phyloP scores from a whole-genome alignment of 2,329 filamentous ascomycete genomes.

The Ilyonectria robusta region DNA sequence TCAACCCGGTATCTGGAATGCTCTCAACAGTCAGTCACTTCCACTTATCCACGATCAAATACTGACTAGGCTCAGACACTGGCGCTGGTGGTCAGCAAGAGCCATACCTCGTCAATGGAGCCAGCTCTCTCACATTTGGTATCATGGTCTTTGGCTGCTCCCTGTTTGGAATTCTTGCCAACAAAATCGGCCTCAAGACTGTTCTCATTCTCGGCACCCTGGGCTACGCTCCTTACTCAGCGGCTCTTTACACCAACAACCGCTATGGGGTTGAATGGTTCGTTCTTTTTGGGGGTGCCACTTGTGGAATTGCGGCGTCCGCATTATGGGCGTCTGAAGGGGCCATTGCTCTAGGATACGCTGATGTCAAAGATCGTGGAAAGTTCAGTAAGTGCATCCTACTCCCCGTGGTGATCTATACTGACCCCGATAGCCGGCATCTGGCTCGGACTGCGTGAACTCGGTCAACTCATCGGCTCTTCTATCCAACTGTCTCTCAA shows the following conservation, averaged over 20 bases:
- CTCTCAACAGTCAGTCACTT: slow-evolving; percentile 59
- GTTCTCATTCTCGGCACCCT: slow-evolving; percentile 62
- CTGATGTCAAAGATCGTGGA: slow-evolving; percentile 62
- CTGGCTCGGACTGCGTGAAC: slow-evolving; percentile 67
- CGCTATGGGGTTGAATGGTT: slow-evolving; percentile 67
- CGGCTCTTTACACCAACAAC: slow-evolving; percentile 65
- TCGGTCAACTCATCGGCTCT: slow-evolving; percentile 66
- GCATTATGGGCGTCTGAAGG: slow-evolving; percentile 67
- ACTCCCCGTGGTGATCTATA: background rate
- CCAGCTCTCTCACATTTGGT: slow-evolving; percentile 47
- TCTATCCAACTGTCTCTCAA: slow-evolving; percentile 67
- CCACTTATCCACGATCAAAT: background rate
- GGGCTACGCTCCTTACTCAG: slow-evolving; percentile 64
- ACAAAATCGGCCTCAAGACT: slow-evolving; percentile 63
- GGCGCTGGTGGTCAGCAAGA: slow-evolving; percentile 68
- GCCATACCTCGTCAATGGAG: slow-evolving; percentile 58
- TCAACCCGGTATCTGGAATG: slow-evolving; percentile 68
- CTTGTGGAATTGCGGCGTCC: slow-evolving; percentile 65
- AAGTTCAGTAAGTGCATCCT: slow-evolving; percentile 51
- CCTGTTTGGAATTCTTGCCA: slow-evolving; percentile 60
- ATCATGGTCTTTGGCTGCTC: slow-evolving; percentile 63
- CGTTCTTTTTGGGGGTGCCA: slow-evolving; percentile 63
- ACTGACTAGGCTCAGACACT: slow-evolving; percentile 48
- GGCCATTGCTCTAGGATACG: slow-evolving; percentile 65
- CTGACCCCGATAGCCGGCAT: slow-evolving; percentile 57